Percentiles rank a stretch among this genome's conserved stretches.
phyloP scores from a whole-genome alignment of 2,329 filamentous ascomycete genomes.

The Magnaporthiopsis poae region DNA sequence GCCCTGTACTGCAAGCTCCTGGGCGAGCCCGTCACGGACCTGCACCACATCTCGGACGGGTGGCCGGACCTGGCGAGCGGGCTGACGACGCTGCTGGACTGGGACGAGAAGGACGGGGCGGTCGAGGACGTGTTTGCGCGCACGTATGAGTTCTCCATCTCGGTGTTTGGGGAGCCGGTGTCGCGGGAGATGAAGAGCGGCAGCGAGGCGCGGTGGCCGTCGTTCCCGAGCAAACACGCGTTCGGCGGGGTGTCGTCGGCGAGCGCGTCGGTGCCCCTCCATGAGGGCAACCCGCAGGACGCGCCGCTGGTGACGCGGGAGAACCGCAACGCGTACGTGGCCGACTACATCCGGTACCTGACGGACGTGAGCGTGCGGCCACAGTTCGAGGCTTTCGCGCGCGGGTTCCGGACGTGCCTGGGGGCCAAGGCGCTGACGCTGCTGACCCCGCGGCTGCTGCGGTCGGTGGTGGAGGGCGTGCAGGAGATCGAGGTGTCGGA shows the following conservation, averaged over 20 bases:
- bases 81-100: constrained; percentile 62
- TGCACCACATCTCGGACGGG: constrained; percentile 73
- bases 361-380: constrained; percentile 66
- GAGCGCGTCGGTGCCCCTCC: constrained; percentile 11
- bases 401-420: constrained; percentile 70
- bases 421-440: constrained; percentile 60
- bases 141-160: constrained; percentile 75
- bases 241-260: constrained; percentile 4
- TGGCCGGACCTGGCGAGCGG: constrained; percentile 76
- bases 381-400: constrained; percentile 71
- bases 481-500: constrained; percentile 70
- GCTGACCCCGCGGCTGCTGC: constrained; percentile 61
- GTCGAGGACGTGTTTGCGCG: constrained; percentile 74
- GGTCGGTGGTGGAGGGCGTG: constrained; percentile 71
- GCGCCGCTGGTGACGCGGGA: constrained; percentile 67
- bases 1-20: constrained; percentile 76
- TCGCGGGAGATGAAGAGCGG: constrained; percentile 43
- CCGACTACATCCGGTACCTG: constrained; percentile 76
- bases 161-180: constrained; percentile 46
- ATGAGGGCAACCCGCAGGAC: constrained; percentile 36
- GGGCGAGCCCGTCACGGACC: constrained; percentile 54
- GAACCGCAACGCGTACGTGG: constrained; percentile 69
- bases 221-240: constrained; percentile 8
- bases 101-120: constrained; percentile 63
- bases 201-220: constrained; percentile 13